These are phyloP conservation scores for Plasmodium gallinaceum DNA, from an alignment of 169 alveolate species.

Conservation along the genomic window DNA sequence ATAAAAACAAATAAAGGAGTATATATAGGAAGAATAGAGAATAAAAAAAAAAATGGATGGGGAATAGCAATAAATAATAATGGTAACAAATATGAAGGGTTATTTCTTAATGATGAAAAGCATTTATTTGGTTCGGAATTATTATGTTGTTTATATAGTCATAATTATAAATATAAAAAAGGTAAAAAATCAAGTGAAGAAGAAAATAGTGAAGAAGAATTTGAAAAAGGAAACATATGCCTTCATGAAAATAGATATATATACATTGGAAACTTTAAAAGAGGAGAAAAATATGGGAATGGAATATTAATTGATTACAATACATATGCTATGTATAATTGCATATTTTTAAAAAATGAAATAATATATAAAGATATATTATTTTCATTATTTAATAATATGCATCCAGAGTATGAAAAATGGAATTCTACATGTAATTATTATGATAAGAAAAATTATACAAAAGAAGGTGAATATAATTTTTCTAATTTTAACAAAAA, in stretches of 20 bases:
- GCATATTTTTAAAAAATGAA: slow-evolving; percentile 66
- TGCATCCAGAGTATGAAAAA: slow-evolving; percentile 8
- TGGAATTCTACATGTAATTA: background rate
- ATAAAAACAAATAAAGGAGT: slow-evolving; percentile 49
- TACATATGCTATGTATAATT: slow-evolving; percentile 75
- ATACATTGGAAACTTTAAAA: slow-evolving; percentile 75
- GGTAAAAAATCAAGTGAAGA: slow-evolving; percentile 41
- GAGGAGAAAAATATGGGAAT: slow-evolving; percentile 80
- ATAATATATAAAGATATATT: slow-evolving; percentile 57
- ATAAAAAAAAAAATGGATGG: slow-evolving; percentile 81
- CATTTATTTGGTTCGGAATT: slow-evolving; percentile 80
- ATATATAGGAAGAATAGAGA: slow-evolving; percentile 49
- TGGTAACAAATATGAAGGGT: slow-evolving; percentile 83
- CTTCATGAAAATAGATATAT: slow-evolving; percentile 70
- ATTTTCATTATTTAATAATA: slow-evolving; percentile 39
- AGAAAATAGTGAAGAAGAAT: slow-evolving; percentile 74
- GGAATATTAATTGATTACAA: slow-evolving; percentile 81
- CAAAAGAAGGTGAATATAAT: background rate
- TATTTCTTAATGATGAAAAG: slow-evolving; percentile 78
- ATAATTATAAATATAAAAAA: slow-evolving; percentile 62
- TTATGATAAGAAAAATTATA: background rate
- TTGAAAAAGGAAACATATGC: slow-evolving; percentile 64
- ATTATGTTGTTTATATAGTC: slow-evolving; percentile 60
- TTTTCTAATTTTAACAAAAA: slow-evolving; percentile 7
- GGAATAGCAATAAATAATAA: slow-evolving; percentile 79